These are phyloP conservation scores for Anisogramma anomala DNA, from an alignment of 2,329 filamentous ascomycete species.

Conservation along the genomic window DNA sequence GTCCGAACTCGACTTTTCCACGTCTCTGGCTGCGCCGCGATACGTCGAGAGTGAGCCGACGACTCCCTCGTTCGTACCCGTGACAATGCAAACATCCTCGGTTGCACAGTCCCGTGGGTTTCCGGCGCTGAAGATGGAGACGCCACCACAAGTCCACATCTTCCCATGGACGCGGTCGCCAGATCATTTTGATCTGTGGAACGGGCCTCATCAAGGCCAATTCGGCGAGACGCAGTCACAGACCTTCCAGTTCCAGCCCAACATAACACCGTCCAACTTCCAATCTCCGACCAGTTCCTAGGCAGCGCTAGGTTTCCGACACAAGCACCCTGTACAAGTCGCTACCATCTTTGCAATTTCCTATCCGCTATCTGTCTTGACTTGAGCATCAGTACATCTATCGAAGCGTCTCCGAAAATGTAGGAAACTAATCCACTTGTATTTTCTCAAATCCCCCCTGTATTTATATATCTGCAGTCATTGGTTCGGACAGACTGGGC, in stretches of 20 bases:
- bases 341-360: neutral
- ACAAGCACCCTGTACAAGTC: neutral
- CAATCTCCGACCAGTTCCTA: conserved; percentile 13
- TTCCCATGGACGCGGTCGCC: conserved; percentile 21
- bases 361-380: neutral
- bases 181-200: conserved; percentile 11
- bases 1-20: conserved; percentile 34
- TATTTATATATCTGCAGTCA: neutral
- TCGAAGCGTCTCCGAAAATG: conserved; percentile 20
- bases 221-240: conserved; percentile 25
- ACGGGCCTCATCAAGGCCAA: conserved; percentile 3
- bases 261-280: conserved; percentile 34
- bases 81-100: conserved; percentile 31
- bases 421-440: conserved; percentile 10
- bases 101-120: conserved; percentile 20
- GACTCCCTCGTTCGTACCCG: conserved; percentile 35
- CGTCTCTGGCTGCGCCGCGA: conserved; percentile 28
- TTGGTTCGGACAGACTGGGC: too few relatives aligned
- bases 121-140: conserved; percentile 37
- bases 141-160: conserved; percentile 31
- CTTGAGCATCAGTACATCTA: conserved; percentile 3
- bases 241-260: conserved; percentile 35
- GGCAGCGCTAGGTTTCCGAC: neutral
- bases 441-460: neutral
- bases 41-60: conserved; percentile 40